Percentiles rank a stretch among this genome's conserved stretches.
Conservation (phyloP, 345 rosid species). For the Eucalyptus curtisii region DNA sequence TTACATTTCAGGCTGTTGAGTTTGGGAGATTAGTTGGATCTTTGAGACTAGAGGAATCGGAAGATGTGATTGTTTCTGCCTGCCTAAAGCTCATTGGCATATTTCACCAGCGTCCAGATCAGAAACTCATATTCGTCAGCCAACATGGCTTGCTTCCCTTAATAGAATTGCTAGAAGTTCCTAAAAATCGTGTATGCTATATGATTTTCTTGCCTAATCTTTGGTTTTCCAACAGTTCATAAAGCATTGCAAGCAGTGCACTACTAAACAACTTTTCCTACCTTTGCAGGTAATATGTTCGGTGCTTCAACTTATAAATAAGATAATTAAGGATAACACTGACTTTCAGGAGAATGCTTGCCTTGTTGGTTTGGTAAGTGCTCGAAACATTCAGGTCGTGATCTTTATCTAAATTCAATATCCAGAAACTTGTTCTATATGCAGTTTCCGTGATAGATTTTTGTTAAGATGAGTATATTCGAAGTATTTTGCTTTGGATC, state of each 20-base stretch:
- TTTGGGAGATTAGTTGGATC: conserved; percentile 76
- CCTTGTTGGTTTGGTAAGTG: conserved; percentile 81
- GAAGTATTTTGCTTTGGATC: neutral
- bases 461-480: neutral
- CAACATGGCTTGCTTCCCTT: conserved; percentile 94
- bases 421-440: neutral
- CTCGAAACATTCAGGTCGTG: neutral
- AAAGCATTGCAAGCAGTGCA: neutral
- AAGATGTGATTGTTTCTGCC: conserved; percentile 81
- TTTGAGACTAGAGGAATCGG: conserved; percentile 74
- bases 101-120: conserved; percentile 89
- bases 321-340: conserved; percentile 68
- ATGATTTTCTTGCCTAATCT: neutral
- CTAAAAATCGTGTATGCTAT: conserved; percentile 64
- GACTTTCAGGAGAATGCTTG: conserved; percentile 97
- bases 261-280: neutral
- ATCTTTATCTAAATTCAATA: neutral
- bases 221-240: neutral
- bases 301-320: conserved; percentile 85
- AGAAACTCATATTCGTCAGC: conserved; percentile 70
- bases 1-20: conserved; percentile 74
- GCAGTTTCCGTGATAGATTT: neutral
- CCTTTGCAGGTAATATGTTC: conserved; percentile 70
- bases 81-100: conserved; percentile 71
- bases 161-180: conserved; percentile 81